Conservation (phyloP, 768 basidiomycete species). For the Chalciporus chontae region DNA sequence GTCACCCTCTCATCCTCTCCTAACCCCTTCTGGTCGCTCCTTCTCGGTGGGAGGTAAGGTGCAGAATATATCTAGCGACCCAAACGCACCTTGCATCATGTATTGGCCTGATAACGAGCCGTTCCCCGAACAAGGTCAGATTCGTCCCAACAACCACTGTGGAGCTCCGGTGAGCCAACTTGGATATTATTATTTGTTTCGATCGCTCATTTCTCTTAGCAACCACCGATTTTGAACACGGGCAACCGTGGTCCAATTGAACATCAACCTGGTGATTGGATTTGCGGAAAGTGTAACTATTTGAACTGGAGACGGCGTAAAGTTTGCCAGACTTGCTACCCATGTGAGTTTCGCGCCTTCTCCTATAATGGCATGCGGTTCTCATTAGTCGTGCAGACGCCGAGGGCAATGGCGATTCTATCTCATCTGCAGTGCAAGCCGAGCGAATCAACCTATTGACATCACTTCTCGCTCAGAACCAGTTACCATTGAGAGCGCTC, state of each 20-base stretch:
- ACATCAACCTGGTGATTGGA: constrained; percentile 81
- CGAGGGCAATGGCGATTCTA: constrained; percentile 85
- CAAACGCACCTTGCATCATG: constrained; percentile 72
- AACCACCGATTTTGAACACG: constrained; percentile 85
- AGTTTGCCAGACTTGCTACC: constrained; percentile 86
- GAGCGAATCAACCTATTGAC: constrained; percentile 81
- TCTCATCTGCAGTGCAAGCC: constrained; percentile 79
- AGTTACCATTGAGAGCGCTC: constrained; percentile 28
- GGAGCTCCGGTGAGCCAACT: constrained; percentile 48
- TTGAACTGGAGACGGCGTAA: constrained; percentile 85
- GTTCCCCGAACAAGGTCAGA: constrained; percentile 76
- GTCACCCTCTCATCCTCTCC: constrained; percentile 58
- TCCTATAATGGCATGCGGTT: neutral
- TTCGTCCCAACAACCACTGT: constrained; percentile 53
- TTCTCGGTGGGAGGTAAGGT: constrained; percentile 76
- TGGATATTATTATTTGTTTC: neutral
- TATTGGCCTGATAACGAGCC: constrained; percentile 92
- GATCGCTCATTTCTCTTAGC: constrained; percentile 30
- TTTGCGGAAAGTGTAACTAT: constrained; percentile 82
- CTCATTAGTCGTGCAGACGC: constrained; percentile 49
- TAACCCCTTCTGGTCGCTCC: constrained; percentile 80
- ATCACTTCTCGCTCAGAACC: constrained; percentile 62
- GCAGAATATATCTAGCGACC: constrained; percentile 74
- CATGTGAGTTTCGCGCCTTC: constrained; percentile 50
- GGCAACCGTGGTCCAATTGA: constrained; percentile 87